Base-by-base conservation (phyloP, 176 grass and related monocot genomes). In the Ensete ventricosum region DNA sequence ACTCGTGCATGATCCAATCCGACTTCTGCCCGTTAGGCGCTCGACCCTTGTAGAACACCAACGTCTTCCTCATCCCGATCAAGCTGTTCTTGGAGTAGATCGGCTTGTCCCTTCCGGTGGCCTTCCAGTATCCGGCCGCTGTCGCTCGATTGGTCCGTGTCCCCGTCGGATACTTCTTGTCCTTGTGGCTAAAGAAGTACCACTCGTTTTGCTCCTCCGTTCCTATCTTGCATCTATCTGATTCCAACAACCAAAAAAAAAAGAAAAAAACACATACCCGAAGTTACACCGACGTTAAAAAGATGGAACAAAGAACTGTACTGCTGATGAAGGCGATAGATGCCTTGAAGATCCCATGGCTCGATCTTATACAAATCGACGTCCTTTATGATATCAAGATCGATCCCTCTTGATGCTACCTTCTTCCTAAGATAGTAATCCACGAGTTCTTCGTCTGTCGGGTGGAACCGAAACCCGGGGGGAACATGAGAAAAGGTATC, bases 1-100 rank as follows among this genome's bases (percentile, higher is more conserved):
- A 98, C 78, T 98, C 94, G 29, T 98, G 94, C 90, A 98, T 98
- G 76, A 98, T 98, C 94, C 94, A 98, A 50, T 98, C 94, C 0
- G 84, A 89, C 29, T 98, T 98, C 13, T 93, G 90, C 8, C 94
- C 94, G 9, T 91, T 89, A 0, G 94, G 94, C 14, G 94, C 94
- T 60, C 94, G 77, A 1, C 94, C 94, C 50, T 85, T 87, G 78
- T 98, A 98, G 79, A 90, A 98, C 23, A 98, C 94, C 22, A 98
- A 69, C 1, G 90, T 98, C 80, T 98, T 98, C 84, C 94, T 78
- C 90, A 98, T 93, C 26, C 94, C 90, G 9, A 91, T 68, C n/a
- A 97, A 82, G 76, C 53, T 78, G 69, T 85, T 84, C 84, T 91
- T 93, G 0, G 85, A 79, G 27, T 93, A 98, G 62, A 98, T 98